Base-by-base conservation (phyloP, 2,329 filamentous ascomycete species). In the Cladobotryum protrusum region DNA sequence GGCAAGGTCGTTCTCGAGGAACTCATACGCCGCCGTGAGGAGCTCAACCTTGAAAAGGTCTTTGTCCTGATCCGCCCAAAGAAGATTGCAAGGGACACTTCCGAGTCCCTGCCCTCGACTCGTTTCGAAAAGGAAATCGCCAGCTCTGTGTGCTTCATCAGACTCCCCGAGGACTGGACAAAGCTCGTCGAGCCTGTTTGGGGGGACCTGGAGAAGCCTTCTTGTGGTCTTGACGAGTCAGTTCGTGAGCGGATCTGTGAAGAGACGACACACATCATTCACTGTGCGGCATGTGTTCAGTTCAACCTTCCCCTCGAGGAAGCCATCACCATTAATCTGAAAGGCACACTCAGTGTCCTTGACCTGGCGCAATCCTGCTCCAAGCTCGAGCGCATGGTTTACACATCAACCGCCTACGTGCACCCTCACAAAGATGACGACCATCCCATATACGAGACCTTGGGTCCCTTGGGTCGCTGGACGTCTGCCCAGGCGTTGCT, bases 1-100 rank as follows among this genome's bases (percentile, higher is more conserved):
- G 44, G 44, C 18, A 46, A 39, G 37, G 44, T 46, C 29, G 44
- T 46, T 17, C 18, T 46, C 11, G 44, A 46, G 33, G 44, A 46
- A 4, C 18, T 46, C 20, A 8, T 47, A 12, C 24, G 24, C 24
- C 24, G 24, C 6, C 24, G 24, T 8, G 24, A 29, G 24, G 24
- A 29, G 6, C 24, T 29, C 6, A 8, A 29, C 11, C 24, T 29
- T 9, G 24, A 29, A 29, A 29, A 29, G 24, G 24, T 29, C 24
- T 29, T 29, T 29, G 24, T 29, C 24, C 24, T 29, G 24, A 29
- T 29, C 24, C 24, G 24, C 24, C 24, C 24, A 4, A 29, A 29
- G 24, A 29, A 29, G 24, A 8, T 29, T 29, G 24, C 24, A 8
- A 29, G 24, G 6, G 24, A 29, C 6, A 5, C n/a, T n/a, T n/a